A percentile compares a stretch with the other conserved stretches of the same genome.
Evolutionary conservation across 176 grass and related monocot species (phyloP).

Genomic region (Avena atlantica): DNA sequence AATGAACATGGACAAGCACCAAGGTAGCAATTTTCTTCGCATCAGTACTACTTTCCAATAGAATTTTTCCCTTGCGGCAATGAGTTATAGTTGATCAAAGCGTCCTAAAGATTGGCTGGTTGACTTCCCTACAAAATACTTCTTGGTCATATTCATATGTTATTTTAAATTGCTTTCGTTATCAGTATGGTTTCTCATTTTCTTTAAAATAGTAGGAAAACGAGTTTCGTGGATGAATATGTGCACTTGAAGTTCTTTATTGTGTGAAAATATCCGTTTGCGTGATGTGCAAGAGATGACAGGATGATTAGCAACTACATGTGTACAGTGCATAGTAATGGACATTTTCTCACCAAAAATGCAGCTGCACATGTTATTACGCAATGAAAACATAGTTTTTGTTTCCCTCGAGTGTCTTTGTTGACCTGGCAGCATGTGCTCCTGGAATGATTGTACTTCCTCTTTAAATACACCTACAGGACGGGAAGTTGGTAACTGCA

Average conservation of each 20-base stretch:
- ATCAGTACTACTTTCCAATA: background rate
- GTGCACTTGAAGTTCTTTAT: background rate
- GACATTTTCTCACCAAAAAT: background rate
- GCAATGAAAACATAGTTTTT: background rate
- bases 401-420: background rate
- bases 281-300: background rate
- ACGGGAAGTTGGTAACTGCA: conserved; percentile 1
- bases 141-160: background rate
- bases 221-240: background rate
- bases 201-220: background rate
- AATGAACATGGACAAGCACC: conserved; percentile 44
- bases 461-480: background rate
- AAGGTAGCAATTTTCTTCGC: conserved; percentile 49
- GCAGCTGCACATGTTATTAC: background rate
- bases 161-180: background rate
- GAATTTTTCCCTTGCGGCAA: background rate
- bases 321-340: background rate
- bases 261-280: background rate
- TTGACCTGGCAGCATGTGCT: conserved; percentile 18
- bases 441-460: background rate
- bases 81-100: conserved; percentile 2
- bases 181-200: background rate
- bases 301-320: background rate
- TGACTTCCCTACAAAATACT: conserved; percentile 10
- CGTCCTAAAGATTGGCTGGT: background rate